Conservation (phyloP, 306 rosid genomes). For the Pyrus betulifolia region DNA sequence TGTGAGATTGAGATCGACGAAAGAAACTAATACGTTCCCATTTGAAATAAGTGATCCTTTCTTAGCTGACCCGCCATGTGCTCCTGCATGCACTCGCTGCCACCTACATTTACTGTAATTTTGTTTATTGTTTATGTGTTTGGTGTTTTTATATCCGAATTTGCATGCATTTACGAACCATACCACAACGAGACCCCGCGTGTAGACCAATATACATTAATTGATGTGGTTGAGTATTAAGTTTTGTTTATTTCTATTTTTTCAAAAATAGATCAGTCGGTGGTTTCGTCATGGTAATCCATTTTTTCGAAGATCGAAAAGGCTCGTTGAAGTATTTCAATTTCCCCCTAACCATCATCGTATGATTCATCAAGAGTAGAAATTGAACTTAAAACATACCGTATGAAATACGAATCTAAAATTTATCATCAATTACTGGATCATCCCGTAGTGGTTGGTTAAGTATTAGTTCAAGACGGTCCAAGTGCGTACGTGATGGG, state of each 20-base stretch:
- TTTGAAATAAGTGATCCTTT: not conserved
- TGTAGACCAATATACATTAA: too few relatives aligned
- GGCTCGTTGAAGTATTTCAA: too few relatives aligned
- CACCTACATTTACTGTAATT: not conserved
- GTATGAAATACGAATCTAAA: accelerated
- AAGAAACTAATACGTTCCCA: not conserved
- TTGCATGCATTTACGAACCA: too few relatives aligned
- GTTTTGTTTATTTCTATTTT: not conserved
- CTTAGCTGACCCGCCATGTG: not conserved
- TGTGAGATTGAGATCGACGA: not conserved
- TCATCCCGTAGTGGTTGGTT: too few relatives aligned
- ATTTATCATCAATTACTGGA: too few relatives aligned
- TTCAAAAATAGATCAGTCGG: accelerated
- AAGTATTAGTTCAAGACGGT: not conserved
- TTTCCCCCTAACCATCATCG: accelerated
- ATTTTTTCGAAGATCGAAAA: accelerated
- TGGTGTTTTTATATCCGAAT: too few relatives aligned
- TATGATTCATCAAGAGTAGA: too few relatives aligned
- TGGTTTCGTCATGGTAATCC: accelerated
- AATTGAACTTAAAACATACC: accelerated
- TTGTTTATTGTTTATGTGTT: too few relatives aligned
- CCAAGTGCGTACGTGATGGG: not conserved
- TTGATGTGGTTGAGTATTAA: not conserved
- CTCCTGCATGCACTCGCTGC: not conserved
- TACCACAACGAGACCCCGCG: not conserved